phyloP scores from a whole-genome alignment of 208 protist genomes.

The Leishmania tropica region DNA sequence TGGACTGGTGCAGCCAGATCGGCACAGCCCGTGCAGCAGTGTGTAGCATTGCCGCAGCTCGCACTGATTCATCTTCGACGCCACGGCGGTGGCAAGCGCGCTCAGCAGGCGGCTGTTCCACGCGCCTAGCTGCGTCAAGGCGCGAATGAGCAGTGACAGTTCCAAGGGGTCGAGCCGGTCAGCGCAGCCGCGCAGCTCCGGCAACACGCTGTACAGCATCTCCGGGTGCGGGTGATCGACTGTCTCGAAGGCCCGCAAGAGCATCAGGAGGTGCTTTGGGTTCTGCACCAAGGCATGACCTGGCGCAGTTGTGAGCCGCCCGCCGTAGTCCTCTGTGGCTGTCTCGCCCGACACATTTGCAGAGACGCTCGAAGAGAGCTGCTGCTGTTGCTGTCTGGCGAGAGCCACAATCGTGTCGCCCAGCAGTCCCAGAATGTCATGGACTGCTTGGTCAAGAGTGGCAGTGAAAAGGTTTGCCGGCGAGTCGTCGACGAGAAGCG shows the following conservation, averaged over 20 bases:
- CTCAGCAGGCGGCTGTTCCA: conserved; percentile 75
- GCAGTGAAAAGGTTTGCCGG: neutral
- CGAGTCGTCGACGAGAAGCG: neutral
- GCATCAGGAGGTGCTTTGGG: conserved; percentile 76
- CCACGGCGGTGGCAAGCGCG: conserved; percentile 37
- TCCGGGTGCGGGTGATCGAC: conserved; percentile 35
- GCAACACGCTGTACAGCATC: conserved; percentile 73
- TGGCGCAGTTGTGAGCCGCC: neutral
- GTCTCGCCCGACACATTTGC: neutral
- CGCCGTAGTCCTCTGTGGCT: neutral
- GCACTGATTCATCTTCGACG: conserved; percentile 35
- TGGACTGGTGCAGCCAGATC: conserved; percentile 54
- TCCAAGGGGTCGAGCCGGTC: conserved; percentile 61
- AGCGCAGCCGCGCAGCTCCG: conserved; percentile 46
- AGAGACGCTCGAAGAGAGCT: neutral
- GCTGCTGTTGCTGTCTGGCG: conserved; percentile 18
- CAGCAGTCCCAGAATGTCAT: conserved; percentile 14
- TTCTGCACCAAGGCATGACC: conserved; percentile 16
- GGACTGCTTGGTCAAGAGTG: conserved; percentile 7
- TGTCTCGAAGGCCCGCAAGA: conserved; percentile 77
- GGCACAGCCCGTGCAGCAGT: conserved; percentile 66
- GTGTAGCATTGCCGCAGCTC: conserved; percentile 63
- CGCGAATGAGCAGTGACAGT: conserved; percentile 72
- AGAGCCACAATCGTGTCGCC: conserved; percentile 31
- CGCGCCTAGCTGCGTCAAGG: conserved; percentile 62